Base-by-base conservation (phyloP, 345 rosid genomes). In the Eutrema yunnanense region DNA sequence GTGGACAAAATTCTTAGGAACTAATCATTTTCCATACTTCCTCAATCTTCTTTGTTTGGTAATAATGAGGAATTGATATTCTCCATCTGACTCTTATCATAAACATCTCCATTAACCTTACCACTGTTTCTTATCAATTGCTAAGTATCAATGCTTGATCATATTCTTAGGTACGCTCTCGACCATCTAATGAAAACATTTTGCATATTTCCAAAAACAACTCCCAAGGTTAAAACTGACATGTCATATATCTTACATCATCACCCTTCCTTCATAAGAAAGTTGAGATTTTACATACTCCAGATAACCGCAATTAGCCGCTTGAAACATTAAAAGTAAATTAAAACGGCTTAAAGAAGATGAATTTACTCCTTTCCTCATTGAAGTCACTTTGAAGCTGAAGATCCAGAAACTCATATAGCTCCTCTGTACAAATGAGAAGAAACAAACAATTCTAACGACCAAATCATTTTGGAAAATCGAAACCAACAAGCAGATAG, bases 371-470 rank as follows among this genome's bases (percentile, higher is more conserved):
- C 65, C 69, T 84, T 19, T 86, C 89, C 38, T 81, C 86, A 26
- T 84, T 82, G 85, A 84, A 74, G 66, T 86, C 72, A 47, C 94
- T 94, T 77, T 94, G 87, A 78, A 90, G 81, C 81, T 85, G 83
- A 78, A 94, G 85, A 78, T 84, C 89, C 61, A 94, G 85, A 83
- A 61, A 86, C 73, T 91, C 95, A 67, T 79, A 94, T 9, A 89
- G 85, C 81, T 91, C 82, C 81, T 78, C 98, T 94, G 89, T 78
- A 74, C 27, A 74, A 78, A 51, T 49, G 6, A 33, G 44, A 51
- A 78, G 70, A 68, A 51, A 70, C 9, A 13, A 10, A 19, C n/a
- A 65, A 66, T 8, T 58, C 9, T 3, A 62, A 57, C 4, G 11
- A 76, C 19, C 42, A 74, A 44, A 42, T 29, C 43, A 46, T 10